A percentile compares a stretch with the other conserved stretches of the same genome.
Evolutionary conservation across 345 rosid genomes (phyloP).

Genomic region (Acer yangbiense): DNA sequence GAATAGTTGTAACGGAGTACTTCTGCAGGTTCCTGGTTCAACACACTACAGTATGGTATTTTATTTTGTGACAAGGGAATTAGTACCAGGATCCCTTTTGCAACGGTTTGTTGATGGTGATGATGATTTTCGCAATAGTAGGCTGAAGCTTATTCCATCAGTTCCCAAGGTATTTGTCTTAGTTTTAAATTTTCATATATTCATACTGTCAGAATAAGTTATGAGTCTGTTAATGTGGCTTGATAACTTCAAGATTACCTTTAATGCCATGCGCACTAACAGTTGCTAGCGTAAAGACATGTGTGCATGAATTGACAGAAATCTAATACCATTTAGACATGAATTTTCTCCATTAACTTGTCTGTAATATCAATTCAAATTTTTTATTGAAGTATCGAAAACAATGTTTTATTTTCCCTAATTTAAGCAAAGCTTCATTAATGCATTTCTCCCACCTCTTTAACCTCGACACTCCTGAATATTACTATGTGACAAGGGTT

Average conservation of each 20-base stretch:
- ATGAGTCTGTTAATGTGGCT: constrained; percentile 4
- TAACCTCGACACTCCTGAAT: not conserved
- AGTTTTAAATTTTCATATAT: not conserved
- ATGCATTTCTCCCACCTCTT: not conserved
- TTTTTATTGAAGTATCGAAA: not conserved
- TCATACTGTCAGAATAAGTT: constrained; percentile 4
- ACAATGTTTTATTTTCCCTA: not conserved
- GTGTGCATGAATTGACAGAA: not conserved
- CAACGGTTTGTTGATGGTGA: constrained; percentile 97
- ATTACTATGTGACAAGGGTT: not conserved
- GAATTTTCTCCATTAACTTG: not conserved
- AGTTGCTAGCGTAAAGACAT: not conserved
- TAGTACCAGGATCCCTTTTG: constrained; percentile 78
- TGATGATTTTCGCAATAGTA: constrained; percentile 95
- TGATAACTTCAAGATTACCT: not conserved
- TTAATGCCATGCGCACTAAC: not conserved
- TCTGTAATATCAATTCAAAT: not conserved
- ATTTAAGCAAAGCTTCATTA: not conserved
- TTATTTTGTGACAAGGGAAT: constrained; percentile 72
- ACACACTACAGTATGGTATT: constrained; percentile 98
- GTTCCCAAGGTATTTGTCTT: constrained; percentile 77
- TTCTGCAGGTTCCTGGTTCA: constrained; percentile 85
- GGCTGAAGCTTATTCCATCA: constrained; percentile 92
- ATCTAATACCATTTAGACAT: not conserved
- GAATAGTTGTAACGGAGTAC: constrained; percentile 9